A percentile compares a stretch with the other conserved stretches of the same genome.
These are phyloP conservation scores for Fusarium torreyae DNA, from an alignment of 2,329 filamentous ascomycete genomes.

Conservation along the genomic window DNA sequence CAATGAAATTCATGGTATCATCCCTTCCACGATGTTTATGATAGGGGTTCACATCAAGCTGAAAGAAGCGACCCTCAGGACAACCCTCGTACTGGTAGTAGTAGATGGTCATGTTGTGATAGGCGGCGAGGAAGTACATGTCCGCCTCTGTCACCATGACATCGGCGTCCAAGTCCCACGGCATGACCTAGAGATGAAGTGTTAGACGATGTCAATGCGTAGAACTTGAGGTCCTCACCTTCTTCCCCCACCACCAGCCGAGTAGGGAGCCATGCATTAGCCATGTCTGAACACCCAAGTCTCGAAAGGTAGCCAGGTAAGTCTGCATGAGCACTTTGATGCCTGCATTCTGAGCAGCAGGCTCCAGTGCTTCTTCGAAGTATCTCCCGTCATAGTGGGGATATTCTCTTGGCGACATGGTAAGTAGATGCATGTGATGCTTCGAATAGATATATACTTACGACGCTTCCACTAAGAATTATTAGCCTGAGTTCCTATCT, in stretches of 20 bases:
- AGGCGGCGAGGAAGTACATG: slow-evolving; percentile 74
- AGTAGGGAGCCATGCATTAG: slow-evolving; percentile 87
- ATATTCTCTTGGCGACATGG: slow-evolving; percentile 32
- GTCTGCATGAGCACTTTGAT: slow-evolving; percentile 78
- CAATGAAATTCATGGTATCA: slow-evolving; percentile 61
- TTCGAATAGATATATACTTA: slow-evolving; percentile 22
- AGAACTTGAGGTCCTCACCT: slow-evolving; percentile 50
- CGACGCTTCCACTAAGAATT: slow-evolving; percentile 40
- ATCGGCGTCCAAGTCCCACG: slow-evolving; percentile 85
- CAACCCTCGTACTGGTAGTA: slow-evolving; percentile 60
- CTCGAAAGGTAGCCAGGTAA: slow-evolving; percentile 77
- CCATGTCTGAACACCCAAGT: slow-evolving; percentile 82
- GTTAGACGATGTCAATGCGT: slow-evolving; percentile 12
- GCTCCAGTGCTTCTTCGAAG: slow-evolving; percentile 56
- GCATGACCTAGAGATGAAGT: slow-evolving; percentile 69
- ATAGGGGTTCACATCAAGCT: slow-evolving; percentile 66
- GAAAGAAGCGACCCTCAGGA: slow-evolving; percentile 59
- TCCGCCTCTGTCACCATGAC: slow-evolving; percentile 79
- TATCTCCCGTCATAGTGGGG: slow-evolving; percentile 60
- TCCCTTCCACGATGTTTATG: slow-evolving; percentile 56
- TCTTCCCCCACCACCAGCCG: slow-evolving; percentile 88
- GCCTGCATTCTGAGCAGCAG: slow-evolving; percentile 72
- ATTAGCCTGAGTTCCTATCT: background rate
- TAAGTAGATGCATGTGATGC: slow-evolving; percentile 23
- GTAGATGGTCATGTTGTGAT: slow-evolving; percentile 73